A percentile compares a stretch with the other conserved stretches of the same genome.
phyloP scores from a whole-genome alignment of 495 filamentous ascomycete genomes.

The Thermothielavioides terrestris region DNA sequence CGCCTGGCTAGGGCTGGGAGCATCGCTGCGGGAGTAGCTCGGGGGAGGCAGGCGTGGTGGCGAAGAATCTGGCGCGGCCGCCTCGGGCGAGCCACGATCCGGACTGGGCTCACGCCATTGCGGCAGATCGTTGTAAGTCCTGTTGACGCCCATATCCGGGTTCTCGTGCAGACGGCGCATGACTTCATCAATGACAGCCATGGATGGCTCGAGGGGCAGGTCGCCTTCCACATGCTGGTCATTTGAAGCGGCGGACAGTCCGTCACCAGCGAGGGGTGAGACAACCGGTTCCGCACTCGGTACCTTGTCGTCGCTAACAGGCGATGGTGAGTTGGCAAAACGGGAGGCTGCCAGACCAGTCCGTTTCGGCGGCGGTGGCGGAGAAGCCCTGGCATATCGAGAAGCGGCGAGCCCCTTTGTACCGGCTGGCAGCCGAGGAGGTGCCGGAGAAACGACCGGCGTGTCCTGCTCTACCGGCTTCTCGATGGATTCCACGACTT shows the following conservation, averaged over 20 bases:
- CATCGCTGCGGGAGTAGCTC: conserved; percentile 55
- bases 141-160: conserved; percentile 62
- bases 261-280: conserved; percentile 3
- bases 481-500: conserved; percentile 11
- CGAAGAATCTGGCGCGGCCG: conserved; percentile 38
- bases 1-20: conserved; percentile 64
- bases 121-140: conserved; percentile 40
- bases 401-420: conserved; percentile 33
- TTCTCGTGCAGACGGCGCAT: conserved; percentile 74
- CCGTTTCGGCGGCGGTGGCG: conserved; percentile 27
- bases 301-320: conserved; percentile 11
- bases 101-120: conserved; percentile 38
- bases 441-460: background rate
- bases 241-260: conserved; percentile 1
- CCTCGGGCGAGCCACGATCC: conserved; percentile 26
- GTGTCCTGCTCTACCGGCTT: conserved; percentile 5
- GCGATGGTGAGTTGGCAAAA: conserved; percentile 19
- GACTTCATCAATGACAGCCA: conserved; percentile 74
- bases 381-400: conserved; percentile 31
- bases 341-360: conserved; percentile 28
- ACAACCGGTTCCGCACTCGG: conserved; percentile 11
- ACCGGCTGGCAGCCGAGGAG: conserved; percentile 4
- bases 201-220: conserved; percentile 44
- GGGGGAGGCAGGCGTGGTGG: conserved; percentile 48
- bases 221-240: conserved; percentile 2